Evolutionary conservation across 768 basidiomycete genomes (phyloP).

Genomic region (Dioszegia aurantiaca): DNA sequence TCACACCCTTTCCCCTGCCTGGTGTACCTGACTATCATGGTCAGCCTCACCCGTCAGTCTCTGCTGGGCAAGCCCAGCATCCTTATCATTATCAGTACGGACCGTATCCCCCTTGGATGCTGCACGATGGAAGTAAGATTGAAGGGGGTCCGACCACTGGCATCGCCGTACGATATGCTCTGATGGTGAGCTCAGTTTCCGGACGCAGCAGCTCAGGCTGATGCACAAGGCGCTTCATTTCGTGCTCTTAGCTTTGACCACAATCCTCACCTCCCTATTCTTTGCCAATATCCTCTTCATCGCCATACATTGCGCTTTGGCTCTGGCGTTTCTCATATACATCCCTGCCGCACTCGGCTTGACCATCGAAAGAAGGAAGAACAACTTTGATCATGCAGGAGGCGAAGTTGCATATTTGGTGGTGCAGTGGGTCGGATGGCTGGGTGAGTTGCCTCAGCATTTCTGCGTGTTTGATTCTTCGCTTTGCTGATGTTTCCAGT

Average conservation of each 20-base stretch:
- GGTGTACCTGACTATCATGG: no score
- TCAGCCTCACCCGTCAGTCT: no score
- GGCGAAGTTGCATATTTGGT: slow-evolving; percentile 26
- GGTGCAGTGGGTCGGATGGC: slow-evolving; percentile 14
- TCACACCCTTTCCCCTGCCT: no score
- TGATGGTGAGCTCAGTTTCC: not conserved
- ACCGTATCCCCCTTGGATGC: not conserved
- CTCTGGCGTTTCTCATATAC: slow-evolving; percentile 16
- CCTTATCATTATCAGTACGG: no score
- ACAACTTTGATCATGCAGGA: slow-evolving; percentile 21
- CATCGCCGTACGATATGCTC: not conserved
- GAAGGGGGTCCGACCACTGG: not conserved
- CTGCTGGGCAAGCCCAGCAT: no score
- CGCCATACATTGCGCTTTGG: not conserved
- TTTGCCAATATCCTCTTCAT: not conserved
- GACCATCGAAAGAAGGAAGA: slow-evolving; percentile 4
- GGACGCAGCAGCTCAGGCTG: no score
- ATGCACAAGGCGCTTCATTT: no score
- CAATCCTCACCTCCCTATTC: not conserved
- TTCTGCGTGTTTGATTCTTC: no score
- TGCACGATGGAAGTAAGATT: not conserved
- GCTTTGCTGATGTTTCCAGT: not conserved
- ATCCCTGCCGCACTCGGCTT: slow-evolving; percentile 19
- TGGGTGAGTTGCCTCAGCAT: slow-evolving; percentile 15
- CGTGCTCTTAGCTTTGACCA: not conserved